Base-by-base conservation (phyloP, 2,329 filamentous ascomycete genomes). In the Bipolaris zeicola region DNA sequence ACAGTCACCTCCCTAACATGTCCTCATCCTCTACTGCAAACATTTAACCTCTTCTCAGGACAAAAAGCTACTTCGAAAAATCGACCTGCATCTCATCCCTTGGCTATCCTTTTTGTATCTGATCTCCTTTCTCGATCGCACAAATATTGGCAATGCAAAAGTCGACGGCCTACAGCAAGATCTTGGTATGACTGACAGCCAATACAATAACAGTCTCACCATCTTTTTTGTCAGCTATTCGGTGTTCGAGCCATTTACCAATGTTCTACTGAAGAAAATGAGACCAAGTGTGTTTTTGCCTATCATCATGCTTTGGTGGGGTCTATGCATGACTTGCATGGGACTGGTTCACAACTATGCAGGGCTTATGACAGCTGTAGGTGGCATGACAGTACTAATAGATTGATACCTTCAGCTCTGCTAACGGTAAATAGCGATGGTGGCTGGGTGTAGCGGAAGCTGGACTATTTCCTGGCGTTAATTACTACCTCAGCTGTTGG, bases 211-310 rank as follows among this genome's bases (percentile, higher is more conserved):
- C 20, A 85, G 87, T 0, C 81, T 96, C 6, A 91, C 89, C 33
- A 89, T 96, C 65, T 96, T 96, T 79, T 96, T 96, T 78, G 82
- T 96, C 47, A 92, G 89, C 0, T 96, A 96, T 72, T 83, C 90
- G 2, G 76, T 92, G 33, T 92, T 91, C 61, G 91, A 95, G 73
- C 86, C 87, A 0, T 67, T 92, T 41, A 92, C 90, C 57, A 96
- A 96, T 72, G 80, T 94, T 44, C 76, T 96, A 22, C 85, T 96
- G 57, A 96, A 96, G 77, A 83, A 82, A 16, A 79, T 91, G 59
- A 83, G 87, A 1, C 92, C 92, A 0, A 91, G 88, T 37, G 78
- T 93, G 50, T 96, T 96, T 71, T 86, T 96, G 52, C 89, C 92
- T 2, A 79, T 84, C 31, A 96, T 96, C 69, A 96, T 96, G 89